phyloP scores from a whole-genome alignment of 345 rosid genomes.

The Arabis hirsuta region DNA sequence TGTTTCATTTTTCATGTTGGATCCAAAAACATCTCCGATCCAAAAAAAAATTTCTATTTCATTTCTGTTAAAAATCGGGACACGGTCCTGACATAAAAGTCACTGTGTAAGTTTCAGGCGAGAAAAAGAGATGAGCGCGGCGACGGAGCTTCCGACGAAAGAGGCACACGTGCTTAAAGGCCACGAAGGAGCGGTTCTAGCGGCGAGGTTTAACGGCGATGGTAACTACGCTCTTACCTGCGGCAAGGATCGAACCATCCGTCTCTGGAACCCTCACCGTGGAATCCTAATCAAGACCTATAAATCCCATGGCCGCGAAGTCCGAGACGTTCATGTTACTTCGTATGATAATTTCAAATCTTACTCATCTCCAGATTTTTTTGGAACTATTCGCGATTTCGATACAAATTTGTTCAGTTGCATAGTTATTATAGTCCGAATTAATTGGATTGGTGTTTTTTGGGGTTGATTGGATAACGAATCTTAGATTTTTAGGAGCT shows the following conservation, averaged over 20 bases:
- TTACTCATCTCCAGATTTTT: neutral
- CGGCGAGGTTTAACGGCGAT: conserved; percentile 88
- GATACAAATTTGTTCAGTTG: neutral
- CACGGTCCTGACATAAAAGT: neutral
- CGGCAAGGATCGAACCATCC: conserved; percentile 97
- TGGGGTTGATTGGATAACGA: too few relatives aligned
- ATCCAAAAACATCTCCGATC: too few relatives aligned
- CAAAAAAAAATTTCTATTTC: too few relatives aligned
- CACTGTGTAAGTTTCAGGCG: conserved; percentile 25
- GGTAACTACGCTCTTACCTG: conserved; percentile 93
- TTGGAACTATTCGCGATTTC: neutral
- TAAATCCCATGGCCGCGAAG: conserved; percentile 96
- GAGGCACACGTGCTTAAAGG: conserved; percentile 73
- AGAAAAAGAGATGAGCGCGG: conserved; percentile 49
- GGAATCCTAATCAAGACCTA: conserved; percentile 93
- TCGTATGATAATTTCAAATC: conserved; percentile 45
- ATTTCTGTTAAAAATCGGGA: too few relatives aligned
- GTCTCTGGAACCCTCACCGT: conserved; percentile 98
- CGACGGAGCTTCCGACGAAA: conserved; percentile 60
- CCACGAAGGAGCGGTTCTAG: conserved; percentile 83
- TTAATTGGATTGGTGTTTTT: too few relatives aligned
- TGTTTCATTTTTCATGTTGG: too few relatives aligned
- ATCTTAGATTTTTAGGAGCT: neutral
- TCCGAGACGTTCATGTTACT: conserved; percentile 96
- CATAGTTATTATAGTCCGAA: too few relatives aligned